Evolutionary conservation across 2,329 filamentous ascomycete genomes (phyloP).

Genomic region (Harringtonia aguacate): DNA sequence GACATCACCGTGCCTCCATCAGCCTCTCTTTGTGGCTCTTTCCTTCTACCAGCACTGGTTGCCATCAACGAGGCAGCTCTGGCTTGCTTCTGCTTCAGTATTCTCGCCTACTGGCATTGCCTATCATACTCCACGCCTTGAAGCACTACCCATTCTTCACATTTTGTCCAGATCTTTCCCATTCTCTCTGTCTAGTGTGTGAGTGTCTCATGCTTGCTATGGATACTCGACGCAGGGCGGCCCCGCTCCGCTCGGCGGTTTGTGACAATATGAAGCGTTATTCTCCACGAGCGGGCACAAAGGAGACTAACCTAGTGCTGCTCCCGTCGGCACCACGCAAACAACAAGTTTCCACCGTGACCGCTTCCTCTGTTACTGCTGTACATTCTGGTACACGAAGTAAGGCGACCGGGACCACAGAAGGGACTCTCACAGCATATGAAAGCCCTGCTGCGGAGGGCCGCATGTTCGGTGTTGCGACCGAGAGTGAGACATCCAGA

Average conservation of each 20-base stretch:
- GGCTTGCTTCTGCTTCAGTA: neutral
- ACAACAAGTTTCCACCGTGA: neutral
- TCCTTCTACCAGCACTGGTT: neutral
- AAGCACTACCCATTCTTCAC: neutral
- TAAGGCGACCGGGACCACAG: neutral
- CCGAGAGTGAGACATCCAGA: constrained; percentile 10
- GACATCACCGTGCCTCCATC: neutral
- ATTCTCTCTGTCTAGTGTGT: neutral
- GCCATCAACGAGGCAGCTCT: neutral
- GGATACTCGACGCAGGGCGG: constrained; percentile 4
- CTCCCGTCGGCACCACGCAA: neutral
- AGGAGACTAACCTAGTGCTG: constrained; percentile 2
- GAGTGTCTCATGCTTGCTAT: constrained; percentile 3
- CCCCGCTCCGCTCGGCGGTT: constrained; percentile 3
- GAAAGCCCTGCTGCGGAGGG: neutral
- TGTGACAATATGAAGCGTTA: constrained; percentile 1
- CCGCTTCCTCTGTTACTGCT: neutral
- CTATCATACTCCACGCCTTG: neutral
- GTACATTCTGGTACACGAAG: neutral
- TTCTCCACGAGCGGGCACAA: neutral
- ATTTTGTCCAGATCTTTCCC: neutral
- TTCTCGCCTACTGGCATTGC: neutral
- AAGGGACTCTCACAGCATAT: neutral
- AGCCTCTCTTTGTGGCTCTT: neutral
- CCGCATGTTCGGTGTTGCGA: neutral